Evolutionary conservation across 148 eudicot genomes (phyloP), one percentile per base, ranked within the genome.

Genomic region (Heliosperma pusillum): DNA sequence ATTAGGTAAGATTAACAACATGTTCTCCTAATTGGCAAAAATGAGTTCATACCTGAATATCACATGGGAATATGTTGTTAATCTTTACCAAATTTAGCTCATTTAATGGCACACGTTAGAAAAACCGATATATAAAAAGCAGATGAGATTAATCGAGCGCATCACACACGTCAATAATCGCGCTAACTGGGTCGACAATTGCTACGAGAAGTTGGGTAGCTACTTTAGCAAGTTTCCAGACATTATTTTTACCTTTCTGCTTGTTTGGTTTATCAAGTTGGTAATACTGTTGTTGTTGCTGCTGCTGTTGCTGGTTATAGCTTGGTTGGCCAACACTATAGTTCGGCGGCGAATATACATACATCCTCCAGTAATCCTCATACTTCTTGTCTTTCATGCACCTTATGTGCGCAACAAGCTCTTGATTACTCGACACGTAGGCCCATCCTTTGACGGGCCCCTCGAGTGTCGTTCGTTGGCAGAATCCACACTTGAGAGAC

Each of bases 381-480:
- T n/a, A 10, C n/a, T 42, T 20, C 57, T 22, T 24, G 13, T 73
- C 56, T 15, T 73, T 73, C 24, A 45, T 24, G 26, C 76, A 73
- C 59, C 47, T 73, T 4, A 73, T 58, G 15, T 73, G 76, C 13
- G 20, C 45, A 8, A 21, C 76, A 15, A 62, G 13, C 12, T 40
- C 7, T 44, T 36, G 30, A 45, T 24, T 26, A 2, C 13, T 19
- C 1, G 67, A 73, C 11, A 73, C 57, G 10, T 73, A 73, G 1
- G 76, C 68, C 76, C 76, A 73, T 10, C 76, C 76, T 0, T 73
- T 21, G 47, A 22, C 44, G 4, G 12, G 21, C 21, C 66, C 57
- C 19, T 10, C 40, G 0, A 36, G 24, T 9, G 22, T 21, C 22
- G 15, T 1, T 1, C 33, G 33, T 22, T 26, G 1, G 33, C 76